Conservation (phyloP, 306 rosid species). For the Ormosia emarginata region DNA sequence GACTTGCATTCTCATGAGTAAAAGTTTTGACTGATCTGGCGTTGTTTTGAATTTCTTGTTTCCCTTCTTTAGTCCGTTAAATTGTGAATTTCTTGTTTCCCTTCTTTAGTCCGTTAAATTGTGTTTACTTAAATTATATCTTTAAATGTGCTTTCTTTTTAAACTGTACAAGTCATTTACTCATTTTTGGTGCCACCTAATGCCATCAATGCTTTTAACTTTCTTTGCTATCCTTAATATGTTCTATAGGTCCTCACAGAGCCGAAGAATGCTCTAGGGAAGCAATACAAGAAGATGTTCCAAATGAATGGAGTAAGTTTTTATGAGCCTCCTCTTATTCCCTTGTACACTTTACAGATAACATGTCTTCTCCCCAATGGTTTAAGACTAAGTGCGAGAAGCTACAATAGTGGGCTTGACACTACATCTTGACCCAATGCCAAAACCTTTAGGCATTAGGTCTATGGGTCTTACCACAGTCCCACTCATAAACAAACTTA, state of each 20-base stretch:
- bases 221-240: conserved; percentile 12
- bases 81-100: background rate
- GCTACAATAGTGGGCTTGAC: background rate
- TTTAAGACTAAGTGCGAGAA: background rate
- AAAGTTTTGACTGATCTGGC: background rate
- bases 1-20: background rate
- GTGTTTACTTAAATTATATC: background rate
- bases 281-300: conserved; percentile 93
- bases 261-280: conserved; percentile 94
- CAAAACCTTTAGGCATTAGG: too few species aligned
- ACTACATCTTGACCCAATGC: background rate
- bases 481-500: background rate
- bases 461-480: background rate
- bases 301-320: conserved; percentile 86
- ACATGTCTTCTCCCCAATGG: background rate
- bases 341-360: background rate
- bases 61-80: background rate
- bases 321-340: background rate
- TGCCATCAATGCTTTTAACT: background rate
- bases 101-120: background rate
- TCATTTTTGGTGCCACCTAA: conserved; percentile 3
- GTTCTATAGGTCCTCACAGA: conserved; percentile 76
- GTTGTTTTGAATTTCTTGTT: background rate
- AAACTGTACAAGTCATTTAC: background rate
- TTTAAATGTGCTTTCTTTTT: background rate